Evolutionary conservation across 805 yeast genomes (phyloP).

Genomic region (Candida germanica): DNA sequence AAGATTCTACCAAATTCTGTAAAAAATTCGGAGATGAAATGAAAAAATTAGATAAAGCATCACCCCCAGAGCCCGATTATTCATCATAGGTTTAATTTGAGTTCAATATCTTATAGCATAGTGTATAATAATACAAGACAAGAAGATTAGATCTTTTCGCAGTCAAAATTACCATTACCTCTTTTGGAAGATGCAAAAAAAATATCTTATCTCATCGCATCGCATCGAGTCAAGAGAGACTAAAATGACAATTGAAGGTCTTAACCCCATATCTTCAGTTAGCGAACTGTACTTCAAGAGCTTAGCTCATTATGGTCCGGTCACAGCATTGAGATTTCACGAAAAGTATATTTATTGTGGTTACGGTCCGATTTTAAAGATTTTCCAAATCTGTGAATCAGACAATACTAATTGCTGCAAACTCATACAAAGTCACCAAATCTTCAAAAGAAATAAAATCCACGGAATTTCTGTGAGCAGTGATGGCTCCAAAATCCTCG

Average conservation of each 20-base stretch:
- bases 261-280: conserved; percentile 5
- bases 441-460: conserved; percentile 73
- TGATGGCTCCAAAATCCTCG: conserved; percentile 32
- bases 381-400: conserved; percentile 54
- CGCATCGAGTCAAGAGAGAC: neutral
- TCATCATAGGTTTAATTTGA: neutral
- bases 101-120: too few relatives aligned
- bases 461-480: conserved; percentile 60
- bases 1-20: conserved; percentile 25
- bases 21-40: conserved; percentile 21
- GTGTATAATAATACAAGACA: neutral
- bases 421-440: conserved; percentile 36
- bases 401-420: conserved; percentile 22
- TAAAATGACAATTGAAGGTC: neutral
- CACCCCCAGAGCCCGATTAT: conserved; percentile 15
- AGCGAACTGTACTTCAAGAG: conserved; percentile 6
- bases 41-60: conserved; percentile 10
- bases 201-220: conserved; percentile 5
- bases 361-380: conserved; percentile 64
- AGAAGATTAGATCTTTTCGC: neutral
- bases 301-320: conserved; percentile 59
- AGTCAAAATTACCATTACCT: too few relatives aligned
- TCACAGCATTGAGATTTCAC: conserved; percentile 56
- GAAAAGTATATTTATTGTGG: conserved; percentile 50
- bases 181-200: too few relatives aligned